phyloP scores from a whole-genome alignment of 345 rosid species.

The Murraya koenigii region DNA sequence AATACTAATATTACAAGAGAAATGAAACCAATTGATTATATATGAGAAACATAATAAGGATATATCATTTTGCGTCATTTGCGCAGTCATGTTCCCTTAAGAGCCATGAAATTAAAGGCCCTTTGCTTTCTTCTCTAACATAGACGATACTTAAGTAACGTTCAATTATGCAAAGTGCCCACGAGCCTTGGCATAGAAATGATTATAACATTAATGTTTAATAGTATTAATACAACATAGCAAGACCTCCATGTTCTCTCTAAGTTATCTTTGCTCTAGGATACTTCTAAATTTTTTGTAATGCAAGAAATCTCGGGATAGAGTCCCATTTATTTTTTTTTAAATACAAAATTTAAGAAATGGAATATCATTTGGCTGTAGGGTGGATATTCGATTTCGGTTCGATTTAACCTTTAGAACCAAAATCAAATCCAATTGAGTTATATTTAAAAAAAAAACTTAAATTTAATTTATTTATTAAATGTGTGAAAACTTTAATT shows the following conservation, averaged over 20 bases:
- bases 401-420: too few species aligned
- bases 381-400: too few species aligned
- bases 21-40: background rate
- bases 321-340: background rate
- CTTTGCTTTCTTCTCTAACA: background rate
- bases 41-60: background rate
- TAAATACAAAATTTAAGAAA: background rate
- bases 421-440: too few species aligned
- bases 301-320: background rate
- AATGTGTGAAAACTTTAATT: too few species aligned
- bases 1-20: background rate
- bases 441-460: too few species aligned
- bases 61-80: background rate
- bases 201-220: background rate
- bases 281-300: too few species aligned
- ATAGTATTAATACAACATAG: background rate
- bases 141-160: too few species aligned
- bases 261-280: background rate
- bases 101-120: background rate
- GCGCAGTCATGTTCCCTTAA: background rate
- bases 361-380: background rate
- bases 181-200: too few species aligned
- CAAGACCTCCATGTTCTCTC: background rate
- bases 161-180: too few species aligned
- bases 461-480: too few species aligned